Conservation (phyloP, 2,329 filamentous ascomycete species). For the Alternaria atra region DNA sequence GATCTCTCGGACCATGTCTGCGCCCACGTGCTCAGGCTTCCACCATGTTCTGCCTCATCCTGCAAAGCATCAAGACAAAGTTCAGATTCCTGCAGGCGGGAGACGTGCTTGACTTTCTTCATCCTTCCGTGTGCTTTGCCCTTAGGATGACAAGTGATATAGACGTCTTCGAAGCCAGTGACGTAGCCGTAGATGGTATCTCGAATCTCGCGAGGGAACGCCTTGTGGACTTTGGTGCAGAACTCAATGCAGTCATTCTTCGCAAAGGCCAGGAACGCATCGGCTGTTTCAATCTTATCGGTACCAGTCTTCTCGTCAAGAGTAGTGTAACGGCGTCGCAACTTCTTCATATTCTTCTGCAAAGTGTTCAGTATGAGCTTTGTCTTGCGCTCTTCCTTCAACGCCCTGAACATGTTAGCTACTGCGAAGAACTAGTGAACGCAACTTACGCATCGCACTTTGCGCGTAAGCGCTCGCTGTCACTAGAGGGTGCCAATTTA, state of each 20-base stretch:
- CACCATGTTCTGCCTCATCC: neutral
- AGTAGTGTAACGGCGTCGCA: neutral
- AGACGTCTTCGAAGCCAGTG: neutral
- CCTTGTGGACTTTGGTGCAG: neutral
- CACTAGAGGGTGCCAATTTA: fast-evolving
- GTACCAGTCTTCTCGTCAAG: neutral
- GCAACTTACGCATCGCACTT: neutral
- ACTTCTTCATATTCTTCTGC: neutral
- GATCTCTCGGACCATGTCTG: neutral
- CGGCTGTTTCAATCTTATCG: neutral
- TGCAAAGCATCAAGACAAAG: no score
- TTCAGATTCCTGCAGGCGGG: no score
- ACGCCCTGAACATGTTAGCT: neutral
- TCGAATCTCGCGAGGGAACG: conserved; percentile 9
- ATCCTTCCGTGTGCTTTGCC: no score
- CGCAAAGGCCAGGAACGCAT: neutral
- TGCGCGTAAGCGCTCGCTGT: neutral
- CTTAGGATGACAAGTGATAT: no score
- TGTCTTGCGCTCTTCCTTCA: neutral
- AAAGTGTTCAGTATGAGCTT: neutral
- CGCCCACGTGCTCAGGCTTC: neutral
- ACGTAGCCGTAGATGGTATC: conserved; percentile 13
- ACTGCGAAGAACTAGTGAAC: no score
- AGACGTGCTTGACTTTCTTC: no score
- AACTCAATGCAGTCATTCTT: neutral